Evolutionary conservation across 2,329 filamentous ascomycete species (phyloP).

Genomic region (Emmonsia crescens): DNA sequence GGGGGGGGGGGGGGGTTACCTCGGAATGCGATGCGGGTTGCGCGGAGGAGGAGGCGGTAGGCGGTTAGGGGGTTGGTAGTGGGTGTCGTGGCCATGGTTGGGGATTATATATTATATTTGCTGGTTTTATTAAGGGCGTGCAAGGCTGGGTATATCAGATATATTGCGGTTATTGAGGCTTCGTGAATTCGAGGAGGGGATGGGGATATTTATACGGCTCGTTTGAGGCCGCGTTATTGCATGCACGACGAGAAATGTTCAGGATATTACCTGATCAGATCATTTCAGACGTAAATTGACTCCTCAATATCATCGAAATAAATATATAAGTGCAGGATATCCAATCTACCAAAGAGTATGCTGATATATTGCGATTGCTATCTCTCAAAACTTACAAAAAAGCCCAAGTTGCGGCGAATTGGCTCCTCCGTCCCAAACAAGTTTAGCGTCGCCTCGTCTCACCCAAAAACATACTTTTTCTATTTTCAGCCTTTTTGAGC

Average conservation of each 20-base stretch:
- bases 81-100: conserved; percentile 19
- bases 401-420: not conserved
- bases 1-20: conserved; percentile 40
- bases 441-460: conserved; percentile 2
- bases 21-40: conserved; percentile 53
- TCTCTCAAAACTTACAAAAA: not conserved
- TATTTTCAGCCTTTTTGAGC: conserved; percentile 1
- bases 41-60: conserved; percentile 18
- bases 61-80: conserved; percentile 19
- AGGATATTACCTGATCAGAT: not conserved
- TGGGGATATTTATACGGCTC: not conserved
- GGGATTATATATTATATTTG: not conserved
- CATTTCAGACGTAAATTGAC: not conserved
- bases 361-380: not conserved
- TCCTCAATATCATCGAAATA: not conserved
- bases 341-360: not conserved
- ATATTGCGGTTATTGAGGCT: not conserved
- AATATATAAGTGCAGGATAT: not conserved
- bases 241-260: not conserved
- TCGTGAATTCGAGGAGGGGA: not conserved
- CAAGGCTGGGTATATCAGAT: not conserved
- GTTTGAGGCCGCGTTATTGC: not conserved
- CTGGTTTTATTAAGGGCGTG: not conserved
- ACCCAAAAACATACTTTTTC: conserved; percentile 20
- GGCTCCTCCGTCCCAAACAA: conserved; percentile 2